phyloP scores from a whole-genome alignment of 805 yeast species.

The Candida xyloterini region DNA sequence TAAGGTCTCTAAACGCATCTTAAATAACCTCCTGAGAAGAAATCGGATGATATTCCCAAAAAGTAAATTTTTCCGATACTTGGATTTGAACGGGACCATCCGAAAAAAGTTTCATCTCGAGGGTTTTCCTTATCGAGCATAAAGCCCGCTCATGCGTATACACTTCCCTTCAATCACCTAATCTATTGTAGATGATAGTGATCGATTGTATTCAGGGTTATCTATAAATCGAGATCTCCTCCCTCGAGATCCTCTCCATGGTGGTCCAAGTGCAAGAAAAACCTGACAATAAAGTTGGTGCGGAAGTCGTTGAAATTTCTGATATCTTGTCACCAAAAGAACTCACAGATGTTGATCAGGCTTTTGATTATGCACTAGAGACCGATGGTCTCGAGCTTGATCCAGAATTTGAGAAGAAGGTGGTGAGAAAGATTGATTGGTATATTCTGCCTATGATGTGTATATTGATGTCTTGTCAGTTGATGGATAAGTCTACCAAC shows the following conservation, averaged over 20 bases:
- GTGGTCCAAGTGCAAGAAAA: not conserved
- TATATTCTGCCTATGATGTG: conserved; percentile 37
- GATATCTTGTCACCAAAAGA: conserved; percentile 11
- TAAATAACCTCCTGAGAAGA: too few relatives aligned
- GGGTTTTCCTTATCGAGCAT: not conserved
- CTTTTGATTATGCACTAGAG: conserved; percentile 35
- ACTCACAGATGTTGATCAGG: conserved; percentile 37
- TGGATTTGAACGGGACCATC: too few relatives aligned
- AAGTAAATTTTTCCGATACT: too few relatives aligned
- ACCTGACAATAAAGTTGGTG: not conserved
- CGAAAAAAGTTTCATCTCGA: too few relatives aligned
- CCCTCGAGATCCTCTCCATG: too few relatives aligned
- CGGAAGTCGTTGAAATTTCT: not conserved
- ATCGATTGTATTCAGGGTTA: too few relatives aligned
- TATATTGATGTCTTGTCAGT: conserved; percentile 35
- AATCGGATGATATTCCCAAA: too few relatives aligned
- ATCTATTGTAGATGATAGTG: too few relatives aligned
- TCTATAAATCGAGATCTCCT: too few relatives aligned
- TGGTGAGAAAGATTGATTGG: conserved; percentile 39
- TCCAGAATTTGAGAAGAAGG: conserved; percentile 30
- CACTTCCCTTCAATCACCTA: too few relatives aligned
- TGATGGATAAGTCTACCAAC: conserved; percentile 40
- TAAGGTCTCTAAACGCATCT: too few relatives aligned
- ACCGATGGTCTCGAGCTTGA: conserved; percentile 17
- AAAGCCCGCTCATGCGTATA: not conserved